Evolutionary conservation across 306 rosid genomes (phyloP), one percentile per base, ranked within the genome.

Genomic region (Pterocarpus macrocarpus): DNA sequence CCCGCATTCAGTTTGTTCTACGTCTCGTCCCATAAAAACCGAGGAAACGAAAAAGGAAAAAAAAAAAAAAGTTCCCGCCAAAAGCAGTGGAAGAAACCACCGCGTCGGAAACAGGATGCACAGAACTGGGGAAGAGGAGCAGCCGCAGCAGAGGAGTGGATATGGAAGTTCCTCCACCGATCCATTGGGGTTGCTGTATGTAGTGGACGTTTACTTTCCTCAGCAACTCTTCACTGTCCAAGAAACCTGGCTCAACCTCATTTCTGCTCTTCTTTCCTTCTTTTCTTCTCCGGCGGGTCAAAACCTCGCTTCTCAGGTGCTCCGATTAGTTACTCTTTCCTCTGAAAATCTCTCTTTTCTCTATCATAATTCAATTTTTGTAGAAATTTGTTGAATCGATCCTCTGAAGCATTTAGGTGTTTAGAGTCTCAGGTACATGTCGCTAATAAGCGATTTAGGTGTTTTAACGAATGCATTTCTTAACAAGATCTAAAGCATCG

Each of bases 171-270:
- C 73, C 55, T 43, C 82, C 71, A 45, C 32, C 53, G 86, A 85
- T 41, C 70, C 80, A 16, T 76, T 36, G 2, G 84, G 73, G 22
- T 41, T 82, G 35, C 70, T 72, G 62, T 87, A 82, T 22, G 45
- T 87, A 13, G 43, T 88, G 43, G 74, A 30, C 14, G 41, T 71
- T 49, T 95, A 95, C 87, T 93, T 95, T 63, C 92, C 98, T 45
- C 88, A 71, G 15, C 87, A 89, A 77, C 85, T 88, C 5, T 87
- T 86, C 88, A 82, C 90, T 7, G 76, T 90, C 73, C 94, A 95
- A 55, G 85, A 90, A n/a, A 76, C 84, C 68, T 90, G 89, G 85
- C 81, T 88, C 77, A 78, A 79, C 55, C 93, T 95, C 91, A 78
- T 83, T 4, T 78, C 88, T 47, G 81, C 86, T 77, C 94, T 95